Conservation (phyloP, 805 yeast genomes). For the Saccharomycopsis javanensis region DNA sequence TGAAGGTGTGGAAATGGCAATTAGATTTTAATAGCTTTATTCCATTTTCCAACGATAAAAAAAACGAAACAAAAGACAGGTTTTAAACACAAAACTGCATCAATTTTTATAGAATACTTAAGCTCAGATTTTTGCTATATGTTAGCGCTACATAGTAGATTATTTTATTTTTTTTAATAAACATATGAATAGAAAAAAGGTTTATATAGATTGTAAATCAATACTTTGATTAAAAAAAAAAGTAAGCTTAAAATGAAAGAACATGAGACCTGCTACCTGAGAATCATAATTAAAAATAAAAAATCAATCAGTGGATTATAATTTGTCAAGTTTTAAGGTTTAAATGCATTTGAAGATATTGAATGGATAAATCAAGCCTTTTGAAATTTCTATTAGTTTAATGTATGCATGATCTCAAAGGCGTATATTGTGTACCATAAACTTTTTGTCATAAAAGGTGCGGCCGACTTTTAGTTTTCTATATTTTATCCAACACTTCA, state of each 20-base stretch:
- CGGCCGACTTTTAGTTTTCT: background rate
- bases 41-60: background rate
- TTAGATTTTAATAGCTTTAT: conserved; percentile 29
- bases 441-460: too few species aligned
- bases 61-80: background rate
- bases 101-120: background rate
- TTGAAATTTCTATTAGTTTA: too few species aligned
- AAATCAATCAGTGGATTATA: too few species aligned
- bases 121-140: background rate
- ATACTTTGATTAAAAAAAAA: background rate
- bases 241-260: background rate
- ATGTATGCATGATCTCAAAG: too few species aligned
- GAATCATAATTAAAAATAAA: too few species aligned
- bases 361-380: too few species aligned
- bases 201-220: background rate
- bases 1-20: conserved; percentile 64
- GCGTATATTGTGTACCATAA: too few species aligned
- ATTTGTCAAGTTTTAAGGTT: too few species aligned
- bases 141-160: background rate
- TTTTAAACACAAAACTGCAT: background rate
- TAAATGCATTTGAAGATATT: too few species aligned
- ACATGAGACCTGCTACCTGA: background rate
- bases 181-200: background rate
- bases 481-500: conserved; percentile 38
- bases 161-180: background rate